phyloP scores from a whole-genome alignment of 2,329 filamentous ascomycete genomes.

The Tolypocladium amazonense region DNA sequence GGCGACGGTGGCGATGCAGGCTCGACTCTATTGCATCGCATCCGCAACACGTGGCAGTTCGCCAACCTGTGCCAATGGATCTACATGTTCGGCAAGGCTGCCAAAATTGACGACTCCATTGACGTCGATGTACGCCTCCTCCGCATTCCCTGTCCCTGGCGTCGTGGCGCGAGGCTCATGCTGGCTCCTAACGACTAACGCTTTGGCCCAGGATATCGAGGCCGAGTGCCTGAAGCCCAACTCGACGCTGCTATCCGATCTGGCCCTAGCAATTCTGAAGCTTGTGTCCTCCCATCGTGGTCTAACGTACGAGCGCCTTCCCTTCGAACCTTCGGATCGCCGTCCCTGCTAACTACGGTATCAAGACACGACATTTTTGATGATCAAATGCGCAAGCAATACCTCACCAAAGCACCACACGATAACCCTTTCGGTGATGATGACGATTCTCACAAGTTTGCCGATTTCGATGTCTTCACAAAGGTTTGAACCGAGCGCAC shows the following conservation, averaged over 20 bases:
- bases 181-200: not conserved
- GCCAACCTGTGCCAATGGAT: constrained; percentile 91
- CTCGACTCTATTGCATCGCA: constrained; percentile 42
- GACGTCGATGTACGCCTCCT: constrained; percentile 66
- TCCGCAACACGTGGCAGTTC: constrained; percentile 94
- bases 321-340: not conserved
- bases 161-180: not conserved
- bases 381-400: constrained; percentile 86
- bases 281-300: constrained; percentile 89
- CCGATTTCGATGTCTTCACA: constrained; percentile 69
- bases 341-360: constrained; percentile 9
- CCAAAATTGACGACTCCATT: constrained; percentile 82
- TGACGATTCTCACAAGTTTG: constrained; percentile 62
- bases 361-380: constrained; percentile 76
- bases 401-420: constrained; percentile 65
- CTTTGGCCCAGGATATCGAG: constrained; percentile 62
- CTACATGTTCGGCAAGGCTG: constrained; percentile 74
- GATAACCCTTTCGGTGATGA: constrained; percentile 78
- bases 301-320: constrained; percentile 57
- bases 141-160: not conserved
- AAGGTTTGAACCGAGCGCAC: constrained; percentile 42
- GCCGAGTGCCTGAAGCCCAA: constrained; percentile 73
- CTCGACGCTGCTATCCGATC: constrained; percentile 65
- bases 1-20: not conserved
- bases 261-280: constrained; percentile 81